Conservation (phyloP, 768 basidiomycete genomes). For the Auriscalpium orientale region DNA sequence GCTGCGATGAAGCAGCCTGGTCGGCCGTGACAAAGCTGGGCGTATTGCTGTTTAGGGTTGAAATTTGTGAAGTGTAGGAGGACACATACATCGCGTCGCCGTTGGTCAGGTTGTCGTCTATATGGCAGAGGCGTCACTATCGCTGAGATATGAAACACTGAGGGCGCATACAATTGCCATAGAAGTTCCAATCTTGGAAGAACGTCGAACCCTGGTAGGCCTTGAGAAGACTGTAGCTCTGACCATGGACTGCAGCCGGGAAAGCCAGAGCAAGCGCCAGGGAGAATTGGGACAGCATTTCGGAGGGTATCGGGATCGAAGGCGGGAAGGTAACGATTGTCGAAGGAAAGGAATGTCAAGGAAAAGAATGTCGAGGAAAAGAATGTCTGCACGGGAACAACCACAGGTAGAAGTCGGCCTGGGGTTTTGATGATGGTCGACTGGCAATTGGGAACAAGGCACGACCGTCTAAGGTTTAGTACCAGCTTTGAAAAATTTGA, state of each 20-base stretch:
- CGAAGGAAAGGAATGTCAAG: no score
- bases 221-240: not conserved
- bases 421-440: no score
- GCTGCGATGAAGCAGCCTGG: not conserved
- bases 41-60: no score
- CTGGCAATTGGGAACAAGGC: no score
- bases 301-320: no score
- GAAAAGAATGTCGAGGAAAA: no score
- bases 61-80: not conserved
- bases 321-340: no score
- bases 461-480: no score
- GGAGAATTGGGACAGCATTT: no score
- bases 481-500: no score
- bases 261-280: not conserved
- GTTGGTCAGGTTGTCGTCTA: not conserved
- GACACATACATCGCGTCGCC: not conserved
- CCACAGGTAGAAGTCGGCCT: no score
- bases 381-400: no score
- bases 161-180: not conserved
- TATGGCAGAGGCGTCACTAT: not conserved
- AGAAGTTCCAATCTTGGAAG: not conserved
- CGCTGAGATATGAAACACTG: not conserved
- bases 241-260: not conserved
- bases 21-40: not conserved
- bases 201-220: not conserved